Percentiles rank a stretch among this genome's conserved stretches.
phyloP scores from a whole-genome alignment of 1,284 basidiomycete species.

The Heterobasidion annosum region DNA sequence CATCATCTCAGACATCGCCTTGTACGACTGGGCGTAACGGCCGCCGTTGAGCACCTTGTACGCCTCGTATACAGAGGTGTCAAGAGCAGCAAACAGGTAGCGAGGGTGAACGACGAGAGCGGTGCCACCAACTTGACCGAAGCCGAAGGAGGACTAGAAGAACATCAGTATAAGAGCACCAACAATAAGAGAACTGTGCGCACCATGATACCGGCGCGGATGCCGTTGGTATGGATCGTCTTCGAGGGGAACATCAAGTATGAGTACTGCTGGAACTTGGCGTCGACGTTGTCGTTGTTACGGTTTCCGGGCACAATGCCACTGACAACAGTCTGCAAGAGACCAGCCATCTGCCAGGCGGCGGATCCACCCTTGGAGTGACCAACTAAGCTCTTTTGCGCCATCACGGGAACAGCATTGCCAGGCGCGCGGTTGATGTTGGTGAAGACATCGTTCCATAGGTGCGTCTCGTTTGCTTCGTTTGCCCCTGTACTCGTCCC shows the following conservation, averaged over 20 bases:
- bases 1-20: constrained; percentile 93
- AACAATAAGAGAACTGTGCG: constrained; percentile 12
- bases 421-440: constrained; percentile 84
- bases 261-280: constrained; percentile 84
- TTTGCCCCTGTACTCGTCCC: constrained; percentile 97
- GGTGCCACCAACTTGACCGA: constrained; percentile 97
- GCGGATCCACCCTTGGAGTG: constrained; percentile 97
- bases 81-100: constrained; percentile 81
- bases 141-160: constrained; percentile 87
- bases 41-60: constrained; percentile 68
- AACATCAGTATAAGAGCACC: constrained; percentile 10
- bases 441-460: constrained; percentile 93
- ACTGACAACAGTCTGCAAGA: constrained; percentile 79
- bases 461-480: constrained; percentile 96
- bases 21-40: constrained; percentile 77
- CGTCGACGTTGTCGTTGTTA: constrained; percentile 94
- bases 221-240: constrained; percentile 87
- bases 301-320: constrained; percentile 96
- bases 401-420: constrained; percentile 94
- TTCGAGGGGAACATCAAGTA: constrained; percentile 97
- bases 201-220: constrained; percentile 86
- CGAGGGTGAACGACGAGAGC: constrained; percentile 86
- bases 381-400: constrained; percentile 94
- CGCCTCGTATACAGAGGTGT: constrained; percentile 61
- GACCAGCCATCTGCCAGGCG: constrained; percentile 94